Evolutionary conservation across 2,329 filamentous ascomycete genomes (phyloP).

Genomic region (Colletotrichum sp.): DNA sequence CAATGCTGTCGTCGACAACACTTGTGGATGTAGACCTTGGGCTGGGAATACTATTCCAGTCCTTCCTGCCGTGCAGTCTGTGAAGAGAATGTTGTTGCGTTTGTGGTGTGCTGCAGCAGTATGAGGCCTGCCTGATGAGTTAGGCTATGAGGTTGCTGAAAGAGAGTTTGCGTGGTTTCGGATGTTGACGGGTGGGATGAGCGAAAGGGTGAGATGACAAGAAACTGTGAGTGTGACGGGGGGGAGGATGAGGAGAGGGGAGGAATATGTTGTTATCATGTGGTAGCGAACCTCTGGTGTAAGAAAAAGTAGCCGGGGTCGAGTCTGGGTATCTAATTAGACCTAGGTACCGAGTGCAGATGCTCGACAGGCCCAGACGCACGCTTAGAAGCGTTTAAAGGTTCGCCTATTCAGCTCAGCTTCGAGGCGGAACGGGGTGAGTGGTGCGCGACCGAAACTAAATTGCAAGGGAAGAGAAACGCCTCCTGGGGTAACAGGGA

Average conservation of each 20-base stretch:
- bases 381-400: background rate
- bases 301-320: background rate
- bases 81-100: background rate
- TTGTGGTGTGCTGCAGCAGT: background rate
- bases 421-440: background rate
- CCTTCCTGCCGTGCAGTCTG: background rate
- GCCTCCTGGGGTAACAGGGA: background rate
- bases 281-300: slow-evolving; percentile 14
- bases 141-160: background rate
- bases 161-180: slow-evolving; percentile 16
- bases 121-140: slow-evolving; percentile 10
- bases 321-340: slow-evolving; percentile 1
- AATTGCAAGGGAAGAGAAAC: slow-evolving; percentile 9
- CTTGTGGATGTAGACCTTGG: background rate
- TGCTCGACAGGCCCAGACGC: background rate
- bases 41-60: background rate
- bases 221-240: slow-evolving; percentile 17
- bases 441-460: background rate
- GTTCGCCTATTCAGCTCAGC: background rate
- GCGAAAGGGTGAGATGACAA: slow-evolving; percentile 20
- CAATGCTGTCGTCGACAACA: background rate
- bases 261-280: slow-evolving; percentile 15
- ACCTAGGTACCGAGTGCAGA: background rate
- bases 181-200: slow-evolving; percentile 15
- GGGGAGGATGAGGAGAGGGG: background rate